These are phyloP conservation scores for Pseudoperonospora humuli DNA, from an alignment of 352 stramenopile genomes.

Conservation along the genomic window DNA sequence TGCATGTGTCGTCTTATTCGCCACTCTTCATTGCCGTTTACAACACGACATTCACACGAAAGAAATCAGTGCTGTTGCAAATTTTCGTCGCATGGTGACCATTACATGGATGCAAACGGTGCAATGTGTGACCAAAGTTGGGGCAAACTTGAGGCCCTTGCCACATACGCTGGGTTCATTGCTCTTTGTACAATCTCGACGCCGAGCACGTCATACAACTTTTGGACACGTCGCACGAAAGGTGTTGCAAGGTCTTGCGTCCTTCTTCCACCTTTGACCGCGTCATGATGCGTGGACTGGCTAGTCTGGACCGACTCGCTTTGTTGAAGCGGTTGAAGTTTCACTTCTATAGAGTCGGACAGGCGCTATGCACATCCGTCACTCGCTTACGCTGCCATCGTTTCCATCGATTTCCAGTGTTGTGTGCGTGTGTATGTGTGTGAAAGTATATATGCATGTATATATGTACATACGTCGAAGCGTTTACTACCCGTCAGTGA, in stretches of 20 bases:
- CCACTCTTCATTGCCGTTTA: slow-evolving; percentile 2
- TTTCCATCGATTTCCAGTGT: slow-evolving; percentile 1
- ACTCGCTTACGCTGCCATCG: slow-evolving; percentile 5
- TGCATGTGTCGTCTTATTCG: slow-evolving; percentile 16
- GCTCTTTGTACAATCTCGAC: not conserved
- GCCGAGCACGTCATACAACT: slow-evolving; percentile 10
- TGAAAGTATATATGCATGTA: too few species aligned
- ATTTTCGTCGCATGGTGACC: too few species aligned
- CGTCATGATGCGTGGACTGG: slow-evolving; percentile 17
- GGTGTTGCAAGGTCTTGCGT: not conserved
- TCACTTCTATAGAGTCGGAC: slow-evolving; percentile 18
- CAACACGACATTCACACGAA: slow-evolving; percentile 9
- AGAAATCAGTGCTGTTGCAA: slow-evolving; percentile 22
- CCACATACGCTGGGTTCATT: slow-evolving; percentile 5
- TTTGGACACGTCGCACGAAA: slow-evolving; percentile 13
- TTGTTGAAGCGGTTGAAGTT: slow-evolving; percentile 26
- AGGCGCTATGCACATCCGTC: slow-evolving; percentile 9
- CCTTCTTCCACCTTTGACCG: slow-evolving; percentile 5
- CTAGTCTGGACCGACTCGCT: slow-evolving; percentile 22
- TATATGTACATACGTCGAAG: too few species aligned
- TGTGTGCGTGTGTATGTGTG: too few species aligned
- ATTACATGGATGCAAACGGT: too few species aligned
- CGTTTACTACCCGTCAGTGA: not conserved
- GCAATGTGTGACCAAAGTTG: slow-evolving; percentile 1
- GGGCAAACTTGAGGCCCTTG: too few species aligned